Percentiles rank a stretch among this genome's conserved stretches.
Conservation (phyloP, 1,284 basidiomycete species). For the Xerocomus tenax region DNA sequence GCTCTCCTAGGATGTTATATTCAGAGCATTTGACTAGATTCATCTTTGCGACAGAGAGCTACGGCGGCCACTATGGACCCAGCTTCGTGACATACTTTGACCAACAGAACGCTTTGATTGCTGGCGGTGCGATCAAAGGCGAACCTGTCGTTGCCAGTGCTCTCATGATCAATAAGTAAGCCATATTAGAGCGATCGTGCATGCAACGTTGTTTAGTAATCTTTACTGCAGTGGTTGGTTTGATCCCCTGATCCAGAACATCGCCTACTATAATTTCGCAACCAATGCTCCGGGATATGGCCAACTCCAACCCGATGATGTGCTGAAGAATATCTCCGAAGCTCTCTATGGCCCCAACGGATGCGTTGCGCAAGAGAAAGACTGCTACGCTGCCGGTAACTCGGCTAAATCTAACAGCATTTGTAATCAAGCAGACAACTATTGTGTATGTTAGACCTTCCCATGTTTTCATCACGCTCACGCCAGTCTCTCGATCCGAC, state of each 20-base stretch:
- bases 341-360: conserved; percentile 43
- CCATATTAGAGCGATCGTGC: not conserved
- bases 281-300: conserved; percentile 58
- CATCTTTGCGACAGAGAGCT: conserved; percentile 58
- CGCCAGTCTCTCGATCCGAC: not conserved
- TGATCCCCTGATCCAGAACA: conserved; percentile 55
- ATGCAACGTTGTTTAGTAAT: not conserved
- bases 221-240: conserved; percentile 48
- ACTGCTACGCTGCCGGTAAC: conserved; percentile 48
- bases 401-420: conserved; percentile 38
- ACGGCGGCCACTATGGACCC: conserved; percentile 63
- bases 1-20: not conserved
- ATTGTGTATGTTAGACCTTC: conserved; percentile 41
- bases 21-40: conserved; percentile 34
- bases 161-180: conserved; percentile 48
- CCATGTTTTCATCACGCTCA: not conserved
- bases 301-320: conserved; percentile 43
- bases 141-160: conserved; percentile 40
- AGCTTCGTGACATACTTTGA: conserved; percentile 59
- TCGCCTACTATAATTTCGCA: conserved; percentile 55
- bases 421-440: conserved; percentile 45
- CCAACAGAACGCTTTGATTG: conserved; percentile 53
- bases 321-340: conserved; percentile 41
- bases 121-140: conserved; percentile 37
- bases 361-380: conserved; percentile 44